phyloP scores from a whole-genome alignment of 495 filamentous ascomycete species.

The Choiromyces venosus region DNA sequence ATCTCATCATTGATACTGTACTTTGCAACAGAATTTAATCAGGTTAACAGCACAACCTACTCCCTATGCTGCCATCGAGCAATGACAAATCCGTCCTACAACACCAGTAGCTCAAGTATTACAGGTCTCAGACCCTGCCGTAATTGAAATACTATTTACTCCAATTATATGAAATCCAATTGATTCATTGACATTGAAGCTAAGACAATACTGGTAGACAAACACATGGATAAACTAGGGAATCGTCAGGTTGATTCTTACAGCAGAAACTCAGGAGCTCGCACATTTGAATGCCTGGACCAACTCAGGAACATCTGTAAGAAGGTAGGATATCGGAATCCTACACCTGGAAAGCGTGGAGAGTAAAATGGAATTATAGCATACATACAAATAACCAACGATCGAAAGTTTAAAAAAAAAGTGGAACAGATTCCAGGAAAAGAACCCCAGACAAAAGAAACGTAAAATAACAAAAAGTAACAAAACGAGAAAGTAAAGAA shows the following conservation, averaged over 20 bases:
- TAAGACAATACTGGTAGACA: background rate
- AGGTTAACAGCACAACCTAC: background rate
- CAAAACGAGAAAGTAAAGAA: background rate
- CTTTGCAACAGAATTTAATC: background rate
- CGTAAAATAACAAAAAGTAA: background rate
- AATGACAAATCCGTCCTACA: background rate
- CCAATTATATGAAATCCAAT: background rate
- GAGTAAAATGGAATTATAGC: background rate
- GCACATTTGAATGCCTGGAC: background rate
- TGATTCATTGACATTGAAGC: background rate
- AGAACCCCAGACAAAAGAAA: conserved; percentile 1
- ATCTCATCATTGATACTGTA: no score
- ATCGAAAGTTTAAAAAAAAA: background rate
- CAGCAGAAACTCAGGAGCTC: background rate
- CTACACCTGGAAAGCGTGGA: background rate
- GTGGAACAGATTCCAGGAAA: background rate
- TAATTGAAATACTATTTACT: background rate
- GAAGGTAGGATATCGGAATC: background rate
- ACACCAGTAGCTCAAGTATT: background rate
- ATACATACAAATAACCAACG: background rate
- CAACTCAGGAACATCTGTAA: background rate
- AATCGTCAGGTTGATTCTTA: background rate
- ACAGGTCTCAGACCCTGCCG: background rate
- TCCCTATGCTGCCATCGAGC: background rate
- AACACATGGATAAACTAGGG: background rate